A percentile compares a stretch with the other conserved stretches of the same genome.
Evolutionary conservation across 495 filamentous ascomycete species (phyloP).

Genomic region (Trichocladium uniseriatum): DNA sequence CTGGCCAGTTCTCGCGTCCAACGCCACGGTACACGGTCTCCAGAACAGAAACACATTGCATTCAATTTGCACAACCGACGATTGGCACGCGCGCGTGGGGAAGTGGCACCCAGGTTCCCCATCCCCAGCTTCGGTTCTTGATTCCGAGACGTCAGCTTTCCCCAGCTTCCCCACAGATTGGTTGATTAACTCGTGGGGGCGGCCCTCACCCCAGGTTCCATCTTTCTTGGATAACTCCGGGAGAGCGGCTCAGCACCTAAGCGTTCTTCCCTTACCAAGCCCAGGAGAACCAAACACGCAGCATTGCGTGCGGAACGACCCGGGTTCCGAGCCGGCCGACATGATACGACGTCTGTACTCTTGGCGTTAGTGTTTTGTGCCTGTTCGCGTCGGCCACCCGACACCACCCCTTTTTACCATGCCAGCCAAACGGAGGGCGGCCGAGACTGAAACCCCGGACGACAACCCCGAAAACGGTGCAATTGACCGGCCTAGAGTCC

Average conservation of each 20-base stretch:
- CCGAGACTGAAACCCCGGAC: slow-evolving; percentile 6
- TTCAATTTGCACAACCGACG: too few species aligned
- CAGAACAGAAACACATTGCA: too few species aligned
- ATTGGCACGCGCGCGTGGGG: too few species aligned
- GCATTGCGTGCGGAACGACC: background rate
- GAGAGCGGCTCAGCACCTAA: background rate
- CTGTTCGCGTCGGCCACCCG: background rate
- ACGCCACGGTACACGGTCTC: too few species aligned
- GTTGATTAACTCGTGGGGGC: background rate
- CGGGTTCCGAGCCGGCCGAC: slow-evolving; percentile 1
- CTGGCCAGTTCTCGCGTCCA: too few species aligned
- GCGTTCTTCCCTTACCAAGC: background rate
- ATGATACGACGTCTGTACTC: slow-evolving; percentile 1
- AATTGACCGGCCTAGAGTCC: background rate
- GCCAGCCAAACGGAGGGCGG: slow-evolving; percentile 18
- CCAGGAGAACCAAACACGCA: background rate
- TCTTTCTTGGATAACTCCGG: too few species aligned
- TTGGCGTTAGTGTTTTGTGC: background rate
- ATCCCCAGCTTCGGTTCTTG: background rate
- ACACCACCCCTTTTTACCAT: slow-evolving; percentile 6
- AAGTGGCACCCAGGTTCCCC: too few species aligned
- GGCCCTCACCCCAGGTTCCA: background rate
- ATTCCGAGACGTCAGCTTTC: too few species aligned
- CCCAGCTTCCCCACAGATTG: slow-evolving; percentile 4
- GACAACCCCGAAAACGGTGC: background rate